Percentiles rank a stretch among this genome's conserved stretches.
Conservation (phyloP, 768 basidiomycete genomes). For the Cantharellus cinnabarinus region DNA sequence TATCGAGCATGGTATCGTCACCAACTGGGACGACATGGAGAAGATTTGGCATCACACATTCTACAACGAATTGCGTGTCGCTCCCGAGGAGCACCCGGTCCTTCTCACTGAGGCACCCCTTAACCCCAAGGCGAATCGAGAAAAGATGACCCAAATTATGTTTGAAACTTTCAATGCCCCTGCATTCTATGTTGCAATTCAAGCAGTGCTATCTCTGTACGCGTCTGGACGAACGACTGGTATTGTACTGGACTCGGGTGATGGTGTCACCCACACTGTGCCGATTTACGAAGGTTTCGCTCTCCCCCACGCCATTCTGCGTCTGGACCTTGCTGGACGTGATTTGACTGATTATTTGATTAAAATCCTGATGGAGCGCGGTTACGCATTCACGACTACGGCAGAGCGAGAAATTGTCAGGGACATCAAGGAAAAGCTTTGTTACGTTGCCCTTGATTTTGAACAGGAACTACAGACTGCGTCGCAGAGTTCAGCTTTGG, state of each 20-base stretch:
- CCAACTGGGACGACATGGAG: constrained; percentile 84
- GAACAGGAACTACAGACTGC: constrained; percentile 86
- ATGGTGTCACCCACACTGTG: constrained; percentile 90
- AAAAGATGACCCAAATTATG: constrained; percentile 67
- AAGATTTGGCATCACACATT: constrained; percentile 98
- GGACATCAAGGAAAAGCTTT: constrained; percentile 87
- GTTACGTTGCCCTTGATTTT: constrained; percentile 87
- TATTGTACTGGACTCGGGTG: constrained; percentile 90
- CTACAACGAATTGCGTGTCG: constrained; percentile 64
- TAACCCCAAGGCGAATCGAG: constrained; percentile 53
- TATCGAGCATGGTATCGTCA: constrained; percentile 85
- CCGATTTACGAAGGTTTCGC: constrained; percentile 93
- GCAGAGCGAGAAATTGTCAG: constrained; percentile 88
- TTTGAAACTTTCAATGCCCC: constrained; percentile 61
- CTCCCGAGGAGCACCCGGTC: constrained; percentile 57
- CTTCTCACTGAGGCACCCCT: constrained; percentile 52
- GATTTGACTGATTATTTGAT: constrained; percentile 71
- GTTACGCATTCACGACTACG: constrained; percentile 84
- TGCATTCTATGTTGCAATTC: constrained; percentile 56
- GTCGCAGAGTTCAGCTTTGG: constrained; percentile 69
- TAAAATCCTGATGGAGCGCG: constrained; percentile 77
- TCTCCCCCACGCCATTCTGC: constrained; percentile 79
- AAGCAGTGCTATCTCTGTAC: constrained; percentile 60
- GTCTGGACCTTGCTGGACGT: constrained; percentile 83
- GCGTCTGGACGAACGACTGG: constrained; percentile 89